phyloP scores from a whole-genome alignment of 805 yeast species.

The Henningerozyma blattae region DNA sequence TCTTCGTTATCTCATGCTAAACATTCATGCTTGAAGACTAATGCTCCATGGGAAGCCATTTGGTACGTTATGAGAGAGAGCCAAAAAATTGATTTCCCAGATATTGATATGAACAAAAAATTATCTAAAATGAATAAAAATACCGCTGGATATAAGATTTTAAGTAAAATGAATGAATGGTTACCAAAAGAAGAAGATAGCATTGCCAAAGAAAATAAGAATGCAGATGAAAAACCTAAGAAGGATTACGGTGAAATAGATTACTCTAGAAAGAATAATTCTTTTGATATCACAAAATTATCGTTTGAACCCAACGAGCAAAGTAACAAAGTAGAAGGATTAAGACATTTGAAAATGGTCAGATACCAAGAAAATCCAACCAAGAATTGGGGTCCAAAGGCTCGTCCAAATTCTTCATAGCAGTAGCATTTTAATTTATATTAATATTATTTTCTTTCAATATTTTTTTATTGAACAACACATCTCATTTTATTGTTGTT shows the following conservation, averaged over 20 bases:
- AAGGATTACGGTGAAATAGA: too few species aligned
- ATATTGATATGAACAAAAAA: slow-evolving; percentile 13
- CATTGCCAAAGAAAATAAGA: neutral
- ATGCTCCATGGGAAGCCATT: slow-evolving; percentile 74
- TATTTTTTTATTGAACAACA: too few species aligned
- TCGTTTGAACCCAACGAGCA: slow-evolving; percentile 53
- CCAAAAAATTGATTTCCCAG: slow-evolving; percentile 35
- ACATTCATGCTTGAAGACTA: slow-evolving; percentile 75
- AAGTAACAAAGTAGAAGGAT: slow-evolving; percentile 42
- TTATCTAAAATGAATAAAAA: slow-evolving; percentile 33
- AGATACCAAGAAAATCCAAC: slow-evolving; percentile 88
- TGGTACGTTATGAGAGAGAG: slow-evolving; percentile 56
- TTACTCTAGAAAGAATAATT: slow-evolving; percentile 18
- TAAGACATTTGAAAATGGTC: slow-evolving; percentile 69
- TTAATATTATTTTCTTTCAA: neutral
- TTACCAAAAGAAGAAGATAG: slow-evolving; percentile 2
- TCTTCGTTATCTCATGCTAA: slow-evolving; percentile 85
- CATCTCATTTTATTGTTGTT: neutral
- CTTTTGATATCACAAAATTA: slow-evolving; percentile 7
- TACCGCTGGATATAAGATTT: slow-evolving; percentile 47
- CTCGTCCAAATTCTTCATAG: slow-evolving; percentile 40
- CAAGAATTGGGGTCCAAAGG: slow-evolving; percentile 95
- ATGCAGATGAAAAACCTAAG: slow-evolving; percentile 2
- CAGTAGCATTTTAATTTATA: neutral
- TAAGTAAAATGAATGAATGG: slow-evolving; percentile 28